phyloP scores from a whole-genome alignment of 129 eudicot species.

The Ambrosia artemisiifolia region DNA sequence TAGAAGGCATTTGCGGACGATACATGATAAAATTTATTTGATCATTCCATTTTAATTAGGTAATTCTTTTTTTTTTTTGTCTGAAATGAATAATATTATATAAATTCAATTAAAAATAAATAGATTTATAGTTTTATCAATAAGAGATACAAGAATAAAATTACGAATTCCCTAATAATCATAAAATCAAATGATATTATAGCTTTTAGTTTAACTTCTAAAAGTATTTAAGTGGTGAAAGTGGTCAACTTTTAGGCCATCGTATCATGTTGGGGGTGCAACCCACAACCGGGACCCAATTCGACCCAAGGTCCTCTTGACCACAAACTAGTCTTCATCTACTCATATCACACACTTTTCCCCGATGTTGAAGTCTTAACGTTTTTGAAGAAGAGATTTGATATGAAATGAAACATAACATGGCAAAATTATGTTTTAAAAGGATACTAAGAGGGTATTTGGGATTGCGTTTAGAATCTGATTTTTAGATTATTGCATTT shows the following conservation, averaged over 20 bases:
- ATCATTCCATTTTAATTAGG: not conserved
- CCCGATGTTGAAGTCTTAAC: not conserved
- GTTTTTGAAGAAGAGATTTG: no score
- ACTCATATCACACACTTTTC: not conserved
- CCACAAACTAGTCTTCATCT: conserved; percentile 27
- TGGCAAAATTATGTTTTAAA: no score
- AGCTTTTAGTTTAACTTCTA: no score
- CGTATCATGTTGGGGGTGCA: conserved; percentile 48
- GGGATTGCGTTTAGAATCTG: no score
- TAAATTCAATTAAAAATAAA: not conserved
- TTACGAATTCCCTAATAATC: not conserved
- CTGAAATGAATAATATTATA: not conserved
- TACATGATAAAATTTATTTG: no score
- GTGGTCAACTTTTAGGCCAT: conserved; percentile 52
- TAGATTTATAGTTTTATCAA: not conserved
- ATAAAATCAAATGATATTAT: not conserved
- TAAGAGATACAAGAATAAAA: no score
- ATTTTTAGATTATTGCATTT: no score
- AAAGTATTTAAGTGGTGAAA: not conserved
- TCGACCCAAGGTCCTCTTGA: conserved; percentile 35
- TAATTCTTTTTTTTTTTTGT: not conserved
- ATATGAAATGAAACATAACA: no score
- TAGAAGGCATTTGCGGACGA: no score
- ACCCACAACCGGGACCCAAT: conserved; percentile 36
- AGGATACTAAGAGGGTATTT: no score